phyloP scores from a whole-genome alignment of 257 asterid species.

The Rubia yunnanensis region DNA sequence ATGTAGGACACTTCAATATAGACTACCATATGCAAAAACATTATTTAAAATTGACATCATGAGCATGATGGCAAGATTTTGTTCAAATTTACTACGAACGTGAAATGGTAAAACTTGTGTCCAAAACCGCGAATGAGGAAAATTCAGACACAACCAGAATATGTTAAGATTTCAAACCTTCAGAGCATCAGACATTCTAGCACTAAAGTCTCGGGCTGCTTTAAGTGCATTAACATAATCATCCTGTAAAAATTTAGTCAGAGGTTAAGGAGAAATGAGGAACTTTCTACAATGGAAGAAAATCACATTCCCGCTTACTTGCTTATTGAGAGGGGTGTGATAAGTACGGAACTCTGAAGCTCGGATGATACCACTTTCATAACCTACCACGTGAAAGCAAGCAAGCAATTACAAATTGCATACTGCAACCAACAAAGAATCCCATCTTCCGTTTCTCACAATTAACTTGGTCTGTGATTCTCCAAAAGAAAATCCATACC shows the following conservation, averaged over 20 bases:
- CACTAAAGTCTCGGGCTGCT: constrained; percentile 83
- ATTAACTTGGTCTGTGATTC: background rate
- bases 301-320: constrained; percentile 30
- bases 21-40: background rate
- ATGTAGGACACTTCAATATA: background rate
- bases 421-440: background rate
- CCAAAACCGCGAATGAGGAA: background rate
- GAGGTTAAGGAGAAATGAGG: constrained; percentile 3
- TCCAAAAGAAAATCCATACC: constrained; percentile 30
- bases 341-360: constrained; percentile 91
- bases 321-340: constrained; percentile 87
- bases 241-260: constrained; percentile 30
- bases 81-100: background rate
- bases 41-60: background rate
- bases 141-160: background rate
- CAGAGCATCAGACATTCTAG: constrained; percentile 56
- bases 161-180: constrained; percentile 32
- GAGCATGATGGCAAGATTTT: background rate
- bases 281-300: background rate
- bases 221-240: constrained; percentile 76
- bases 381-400: constrained; percentile 31
- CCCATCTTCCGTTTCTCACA: background rate
- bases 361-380: constrained; percentile 55
- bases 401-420: background rate
- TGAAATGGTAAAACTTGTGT: background rate